Evolutionary conservation across 495 filamentous ascomycete species (phyloP), one percentile per base, ranked within the genome.

Genomic region (Aspergillus incahuasiensis): DNA sequence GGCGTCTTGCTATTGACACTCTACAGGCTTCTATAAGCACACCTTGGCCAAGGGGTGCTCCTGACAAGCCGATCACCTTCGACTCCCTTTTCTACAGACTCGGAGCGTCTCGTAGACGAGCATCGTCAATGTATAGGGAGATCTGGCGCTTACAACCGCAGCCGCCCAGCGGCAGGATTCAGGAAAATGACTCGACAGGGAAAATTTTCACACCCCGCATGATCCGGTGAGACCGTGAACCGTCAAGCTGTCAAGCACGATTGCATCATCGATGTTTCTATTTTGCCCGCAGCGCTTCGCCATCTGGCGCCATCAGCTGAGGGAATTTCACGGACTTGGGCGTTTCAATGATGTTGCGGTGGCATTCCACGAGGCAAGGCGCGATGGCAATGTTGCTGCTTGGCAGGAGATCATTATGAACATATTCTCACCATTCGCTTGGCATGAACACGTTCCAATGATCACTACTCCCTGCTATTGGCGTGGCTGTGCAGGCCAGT

Each of bases 221-320:
- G 38, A 56, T 42, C 54, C 12, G 42, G 30, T 48, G 12, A 12
- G 38, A 40, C 4, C 32, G 28, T 9, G 9, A 30, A 9, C 5
- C 5, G 5, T 35, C 11, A n/a, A 30, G 44, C 20, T 21, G 40
- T 42, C 40, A 20, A 21, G 46, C 42, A 45, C 43, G 21, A 62
- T 62, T 62, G 56, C 60, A 62, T 62, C 60, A 62, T 62, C 40
- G 40, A 30, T 25, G 39, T 40, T 11, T 39, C 45, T 47, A 34
- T 35, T 22, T 39, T 15, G 1, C 5, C 20, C 35, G 7, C 22
- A 13, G 13, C 4, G 32, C 13, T 11, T 54, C 52, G 52, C 52
- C 42, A 54, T 54, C 16, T 54, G 42, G 30, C 52, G 52, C 52
- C 52, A 55, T 52, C 49, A 50, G 48, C 19, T 50, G 48, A 50